Evolutionary conservation across 257 asterid genomes (phyloP).

Genomic region (Solanum etuberosum): DNA sequence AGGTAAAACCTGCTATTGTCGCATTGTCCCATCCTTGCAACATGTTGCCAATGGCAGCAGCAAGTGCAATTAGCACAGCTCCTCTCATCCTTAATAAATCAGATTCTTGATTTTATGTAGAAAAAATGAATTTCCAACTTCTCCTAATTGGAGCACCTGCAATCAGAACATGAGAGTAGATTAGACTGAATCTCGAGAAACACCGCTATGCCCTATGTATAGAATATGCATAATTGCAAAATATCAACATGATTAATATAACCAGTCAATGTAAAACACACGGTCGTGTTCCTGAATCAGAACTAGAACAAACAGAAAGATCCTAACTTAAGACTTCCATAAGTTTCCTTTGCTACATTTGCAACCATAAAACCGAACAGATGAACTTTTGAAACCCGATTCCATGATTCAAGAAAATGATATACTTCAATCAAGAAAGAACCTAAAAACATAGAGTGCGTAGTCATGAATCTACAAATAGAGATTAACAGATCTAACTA

Average conservation of each 20-base stretch:
- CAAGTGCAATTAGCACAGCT: constrained; percentile 72
- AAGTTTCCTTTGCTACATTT: neutral
- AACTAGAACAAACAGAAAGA: neutral
- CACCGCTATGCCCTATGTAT: neutral
- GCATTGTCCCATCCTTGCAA: constrained; percentile 99
- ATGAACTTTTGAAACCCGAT: neutral
- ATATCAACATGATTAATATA: neutral
- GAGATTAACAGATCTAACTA: neutral
- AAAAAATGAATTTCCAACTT: neutral
- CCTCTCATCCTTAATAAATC: constrained; percentile 46
- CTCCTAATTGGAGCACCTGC: neutral
- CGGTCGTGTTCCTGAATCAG: neutral
- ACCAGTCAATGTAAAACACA: neutral
- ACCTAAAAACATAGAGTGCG: neutral
- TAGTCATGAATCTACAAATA: neutral
- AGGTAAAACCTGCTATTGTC: constrained; percentile 73
- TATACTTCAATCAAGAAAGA: neutral
- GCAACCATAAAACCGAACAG: neutral
- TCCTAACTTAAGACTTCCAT: neutral
- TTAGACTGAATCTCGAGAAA: neutral
- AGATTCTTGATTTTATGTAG: neutral
- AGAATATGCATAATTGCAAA: neutral
- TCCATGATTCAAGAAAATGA: neutral
- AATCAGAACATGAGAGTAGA: neutral
- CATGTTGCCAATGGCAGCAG: constrained; percentile 88